Evolutionary conservation across 2,329 filamentous ascomycete genomes (phyloP).

Genomic region (Paecilomyces niveus): DNA sequence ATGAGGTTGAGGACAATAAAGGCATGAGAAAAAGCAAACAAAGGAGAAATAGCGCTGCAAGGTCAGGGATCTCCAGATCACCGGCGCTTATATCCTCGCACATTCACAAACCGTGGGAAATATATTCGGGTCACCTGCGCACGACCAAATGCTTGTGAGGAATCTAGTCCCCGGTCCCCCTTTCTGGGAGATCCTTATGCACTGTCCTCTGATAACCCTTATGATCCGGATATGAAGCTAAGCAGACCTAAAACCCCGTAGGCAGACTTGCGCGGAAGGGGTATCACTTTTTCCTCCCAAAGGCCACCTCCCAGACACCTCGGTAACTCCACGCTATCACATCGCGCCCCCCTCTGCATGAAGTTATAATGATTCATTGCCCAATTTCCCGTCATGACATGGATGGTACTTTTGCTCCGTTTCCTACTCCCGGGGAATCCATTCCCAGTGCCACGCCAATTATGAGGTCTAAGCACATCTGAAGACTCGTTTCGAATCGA

Average conservation of each 20-base stretch:
- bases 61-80: constrained; percentile 1
- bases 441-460: constrained; percentile 17
- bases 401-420: constrained; percentile 13
- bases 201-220: constrained; percentile 14
- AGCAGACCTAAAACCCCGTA: constrained; percentile 29
- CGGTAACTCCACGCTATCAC: constrained; percentile 30
- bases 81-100: constrained; percentile 20
- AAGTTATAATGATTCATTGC: constrained; percentile 23
- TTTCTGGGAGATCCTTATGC: not conserved
- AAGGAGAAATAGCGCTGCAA: constrained; percentile 2
- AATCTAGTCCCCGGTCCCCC: not conserved
- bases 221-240: constrained; percentile 27
- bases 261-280: constrained; percentile 35
- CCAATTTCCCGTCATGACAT: constrained; percentile 17
- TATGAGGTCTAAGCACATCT: constrained; percentile 20
- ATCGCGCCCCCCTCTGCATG: constrained; percentile 19
- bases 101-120: constrained; percentile 10
- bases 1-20: constrained; percentile 3
- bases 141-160: constrained; percentile 1
- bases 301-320: constrained; percentile 32
- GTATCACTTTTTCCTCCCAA: constrained; percentile 37
- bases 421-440: constrained; percentile 14
- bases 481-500: constrained; percentile 21
- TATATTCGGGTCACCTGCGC: not conserved
- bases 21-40: constrained; percentile 20